Evolutionary conservation across 192 early-diverging fungal species (phyloP), one percentile per base, ranked within the genome.

Genomic region (Mortierella antarctica): DNA sequence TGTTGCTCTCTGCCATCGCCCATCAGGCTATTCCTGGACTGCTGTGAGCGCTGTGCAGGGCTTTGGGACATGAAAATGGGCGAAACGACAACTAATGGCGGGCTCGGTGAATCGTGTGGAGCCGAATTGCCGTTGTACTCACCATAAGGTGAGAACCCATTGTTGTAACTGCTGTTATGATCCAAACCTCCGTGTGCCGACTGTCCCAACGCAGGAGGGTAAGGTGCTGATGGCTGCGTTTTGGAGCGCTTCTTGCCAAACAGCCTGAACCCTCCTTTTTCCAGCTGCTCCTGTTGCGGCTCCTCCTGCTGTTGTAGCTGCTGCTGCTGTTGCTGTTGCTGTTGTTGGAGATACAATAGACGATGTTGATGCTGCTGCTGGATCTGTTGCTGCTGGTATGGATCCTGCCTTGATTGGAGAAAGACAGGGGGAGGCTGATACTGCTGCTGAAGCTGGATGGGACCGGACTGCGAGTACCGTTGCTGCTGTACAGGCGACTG

Each of bases 241-340:
- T 80, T 80, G 52, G 77, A 80, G 21, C 77, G 77, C 42, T 72
- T 80, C 60, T 80, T 80, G 45, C 70, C 70, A 68, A 80, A 80
- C n/a, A 80, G 50, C 5, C 77, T 64, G 31, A 80, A 72, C 0
- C 77, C 69, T 18, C 61, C 67, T 9, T 66, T 47, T 56, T 67
- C 18, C 45, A 58, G 53, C 7, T 56, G 46, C 6, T 39, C 48
- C 21, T 47, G 20, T 14, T 59, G 48, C 49, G 21, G 63, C 40
- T 53, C 23, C 58, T 61, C 57, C 5, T 13, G 53, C 31, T 71
- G 40, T 3, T 40, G 61, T 39, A 46, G 70, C 15, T 62, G 47
- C 2, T 51, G 51, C 21, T 61, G 65, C 21, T 50, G 73, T 5
- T 55, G 51, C 23, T 62, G 71, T 48, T 18, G 71, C 42, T 9